Evolutionary conservation across 352 stramenopile species (phyloP).

Genomic region (Phytophthora uliginosa): DNA sequence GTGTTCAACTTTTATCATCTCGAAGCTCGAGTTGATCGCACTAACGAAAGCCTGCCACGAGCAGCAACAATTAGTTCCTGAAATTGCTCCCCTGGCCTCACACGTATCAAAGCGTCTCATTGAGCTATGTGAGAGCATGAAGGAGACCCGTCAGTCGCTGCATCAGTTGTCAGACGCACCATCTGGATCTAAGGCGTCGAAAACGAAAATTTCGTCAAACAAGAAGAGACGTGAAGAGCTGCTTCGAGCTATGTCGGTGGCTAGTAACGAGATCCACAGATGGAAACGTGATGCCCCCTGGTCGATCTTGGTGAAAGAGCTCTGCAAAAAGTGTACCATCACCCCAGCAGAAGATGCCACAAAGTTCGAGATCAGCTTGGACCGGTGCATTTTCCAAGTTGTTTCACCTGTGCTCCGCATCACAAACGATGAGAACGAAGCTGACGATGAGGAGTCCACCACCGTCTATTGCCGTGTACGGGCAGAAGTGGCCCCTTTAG

Average conservation of each 20-base stretch:
- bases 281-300: conserved; percentile 42
- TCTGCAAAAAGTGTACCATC: conserved; percentile 49
- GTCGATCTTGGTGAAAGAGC: conserved; percentile 37
- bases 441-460: conserved; percentile 16
- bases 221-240: conserved; percentile 44
- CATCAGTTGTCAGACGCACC: conserved; percentile 17
- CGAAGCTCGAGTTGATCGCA: conserved; percentile 50
- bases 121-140: conserved; percentile 22
- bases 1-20: conserved; percentile 28
- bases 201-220: conserved; percentile 18
- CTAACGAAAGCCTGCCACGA: conserved; percentile 57
- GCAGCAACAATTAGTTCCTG: conserved; percentile 42
- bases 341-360: not conserved
- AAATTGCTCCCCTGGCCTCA: conserved; percentile 33
- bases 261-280: conserved; percentile 34
- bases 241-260: conserved; percentile 11
- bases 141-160: conserved; percentile 12
- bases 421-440: conserved; percentile 29
- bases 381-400: conserved; percentile 57
- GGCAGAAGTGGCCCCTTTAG: conserved; percentile 34
- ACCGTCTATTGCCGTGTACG: conserved; percentile 56
- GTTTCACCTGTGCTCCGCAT: conserved; percentile 52
- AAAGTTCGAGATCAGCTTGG: conserved; percentile 31
- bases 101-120: conserved; percentile 20
- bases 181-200: conserved; percentile 32